Conservation (phyloP, 495 filamentous ascomycete genomes). For the Aspergillus egyptiacus region DNA sequence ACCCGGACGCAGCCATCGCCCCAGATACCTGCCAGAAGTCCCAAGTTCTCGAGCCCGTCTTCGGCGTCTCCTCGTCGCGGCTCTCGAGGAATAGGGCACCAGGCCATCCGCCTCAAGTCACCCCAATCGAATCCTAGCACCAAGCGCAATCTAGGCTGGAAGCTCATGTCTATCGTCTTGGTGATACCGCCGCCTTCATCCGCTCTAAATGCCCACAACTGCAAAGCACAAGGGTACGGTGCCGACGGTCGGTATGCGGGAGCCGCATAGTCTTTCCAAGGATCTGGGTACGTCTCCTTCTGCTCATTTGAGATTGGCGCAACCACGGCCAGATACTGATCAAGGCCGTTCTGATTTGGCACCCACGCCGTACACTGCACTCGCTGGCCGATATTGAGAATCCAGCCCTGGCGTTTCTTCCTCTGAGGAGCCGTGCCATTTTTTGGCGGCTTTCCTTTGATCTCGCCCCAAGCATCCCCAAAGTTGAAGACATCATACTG, state of each 20-base stretch:
- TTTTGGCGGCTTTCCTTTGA: slow-evolving; percentile 10
- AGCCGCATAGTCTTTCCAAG: slow-evolving; percentile 25
- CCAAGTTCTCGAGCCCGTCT: slow-evolving; percentile 35
- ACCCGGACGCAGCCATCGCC: slow-evolving; percentile 57
- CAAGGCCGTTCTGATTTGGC: slow-evolving; percentile 44
- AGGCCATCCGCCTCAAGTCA: slow-evolving; percentile 50
- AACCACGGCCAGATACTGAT: slow-evolving; percentile 52
- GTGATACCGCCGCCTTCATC: slow-evolving; percentile 22
- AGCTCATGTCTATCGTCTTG: slow-evolving; percentile 34
- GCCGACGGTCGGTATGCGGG: slow-evolving; percentile 44
- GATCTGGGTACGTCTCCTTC: slow-evolving; percentile 21
- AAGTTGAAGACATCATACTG: slow-evolving; percentile 39
- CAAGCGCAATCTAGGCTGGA: slow-evolving; percentile 37
- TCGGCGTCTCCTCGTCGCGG: slow-evolving; percentile 31
- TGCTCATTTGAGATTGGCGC: slow-evolving; percentile 36
- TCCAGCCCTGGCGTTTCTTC: slow-evolving; percentile 47
- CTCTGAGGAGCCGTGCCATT: slow-evolving; percentile 3
- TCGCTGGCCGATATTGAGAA: slow-evolving; percentile 49
- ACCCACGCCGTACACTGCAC: slow-evolving; percentile 53
- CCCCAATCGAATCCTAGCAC: slow-evolving; percentile 62
- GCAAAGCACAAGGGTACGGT: slow-evolving; percentile 46
- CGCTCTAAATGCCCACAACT: slow-evolving; percentile 54
- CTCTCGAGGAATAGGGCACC: slow-evolving; percentile 52
- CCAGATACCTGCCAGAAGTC: slow-evolving; percentile 58
- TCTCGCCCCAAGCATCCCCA: slow-evolving; percentile 38